Base-by-base conservation (phyloP, 179 eudicot genomes). In the Silene coronaria region DNA sequence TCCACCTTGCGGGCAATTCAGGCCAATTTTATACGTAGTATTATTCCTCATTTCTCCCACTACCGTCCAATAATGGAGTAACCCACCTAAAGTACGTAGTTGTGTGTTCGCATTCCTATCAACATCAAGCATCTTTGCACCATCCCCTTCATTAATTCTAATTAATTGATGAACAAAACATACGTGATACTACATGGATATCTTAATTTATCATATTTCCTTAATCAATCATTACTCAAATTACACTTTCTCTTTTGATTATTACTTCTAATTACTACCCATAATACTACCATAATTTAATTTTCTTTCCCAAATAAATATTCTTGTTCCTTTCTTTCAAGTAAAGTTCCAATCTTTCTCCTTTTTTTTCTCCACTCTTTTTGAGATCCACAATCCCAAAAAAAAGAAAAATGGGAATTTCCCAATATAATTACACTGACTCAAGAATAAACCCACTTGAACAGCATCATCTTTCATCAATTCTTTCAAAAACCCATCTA, bases 251-350 rank as follows among this genome's bases (percentile, higher is more conserved):
- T 11, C 48, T 42, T 2, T 13, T 11, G 13, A 2, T 13, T 11
- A 2, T 11, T 36, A 28, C 32, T n/a, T n/a, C n/a, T n/a, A n/a
- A n/a, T n/a, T n/a, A n/a, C n/a, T n/a, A n/a, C n/a, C n/a, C 45
- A 38, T 38, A 7, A 9, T 9, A 38, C 45, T 6, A 17, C 42
- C 48, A 19, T 34, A 45, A 70, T 70, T 51, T 17, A 5, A 36
- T 30, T 34, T 55, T 19, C 27, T 38, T 48, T 38, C 30, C 75
- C 63, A 38, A 53, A 42, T 13, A 14, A 71, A 65, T 73, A 42
- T 75, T 82, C 81, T 84, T 80, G 77, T 80, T 78, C 85, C 72
- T 70, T 51, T 45, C 71, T 74, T 74, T 71, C 83, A 87, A 88
- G 87, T 85, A 89, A 88, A 86, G 85, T 78, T 21, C 17, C 51